These are phyloP conservation scores for Leccinum barrowsii DNA, from an alignment of 768 basidiomycete species.

Conservation along the genomic window DNA sequence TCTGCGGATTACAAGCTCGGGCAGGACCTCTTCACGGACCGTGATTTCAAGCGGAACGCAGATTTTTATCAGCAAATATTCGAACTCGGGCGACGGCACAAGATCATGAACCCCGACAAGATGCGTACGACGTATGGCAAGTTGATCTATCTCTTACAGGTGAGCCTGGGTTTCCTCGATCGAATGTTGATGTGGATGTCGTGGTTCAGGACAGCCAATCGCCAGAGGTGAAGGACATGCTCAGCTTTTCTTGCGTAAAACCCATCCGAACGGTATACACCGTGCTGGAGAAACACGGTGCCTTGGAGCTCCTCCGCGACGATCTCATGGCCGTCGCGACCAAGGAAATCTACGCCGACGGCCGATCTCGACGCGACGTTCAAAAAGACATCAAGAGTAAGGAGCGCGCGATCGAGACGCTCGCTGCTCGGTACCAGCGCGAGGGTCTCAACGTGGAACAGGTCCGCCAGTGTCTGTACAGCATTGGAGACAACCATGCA, in stretches of 20 bases:
- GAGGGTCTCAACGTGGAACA: constrained; percentile 60
- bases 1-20: constrained; percentile 86
- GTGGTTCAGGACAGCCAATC: constrained; percentile 73
- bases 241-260: constrained; percentile 74
- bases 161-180: constrained; percentile 26
- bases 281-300: constrained; percentile 62
- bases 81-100: constrained; percentile 79
- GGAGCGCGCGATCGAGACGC: constrained; percentile 78
- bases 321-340: constrained; percentile 74
- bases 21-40: constrained; percentile 80
- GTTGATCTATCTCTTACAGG: constrained; percentile 79
- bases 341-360: constrained; percentile 76
- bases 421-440: constrained; percentile 60
- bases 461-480: constrained; percentile 77
- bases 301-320: constrained; percentile 68
- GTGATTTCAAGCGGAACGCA: constrained; percentile 76
- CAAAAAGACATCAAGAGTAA: constrained; percentile 82
- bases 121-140: constrained; percentile 90
- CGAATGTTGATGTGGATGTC: not conserved
- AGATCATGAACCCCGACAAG: constrained; percentile 91
- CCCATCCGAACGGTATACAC: constrained; percentile 74
- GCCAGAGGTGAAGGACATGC: constrained; percentile 75
- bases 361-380: constrained; percentile 68
- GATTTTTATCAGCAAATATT: constrained; percentile 79
- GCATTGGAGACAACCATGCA: constrained; percentile 87